These are phyloP conservation scores for Boechera retrofracta DNA, from an alignment of 345 rosid species.

Conservation along the genomic window DNA sequence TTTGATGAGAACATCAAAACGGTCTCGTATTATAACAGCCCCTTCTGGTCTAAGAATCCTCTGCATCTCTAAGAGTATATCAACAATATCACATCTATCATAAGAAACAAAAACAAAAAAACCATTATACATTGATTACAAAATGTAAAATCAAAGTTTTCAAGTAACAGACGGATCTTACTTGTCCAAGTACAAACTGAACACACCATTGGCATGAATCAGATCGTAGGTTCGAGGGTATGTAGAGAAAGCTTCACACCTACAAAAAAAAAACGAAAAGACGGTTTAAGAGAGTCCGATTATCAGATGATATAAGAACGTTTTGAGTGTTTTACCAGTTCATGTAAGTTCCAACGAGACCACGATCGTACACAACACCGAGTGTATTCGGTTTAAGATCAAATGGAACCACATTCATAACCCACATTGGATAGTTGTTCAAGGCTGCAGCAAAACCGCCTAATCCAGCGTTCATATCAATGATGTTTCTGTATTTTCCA, in stretches of 20 bases:
- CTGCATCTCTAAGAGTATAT: conserved; percentile 69
- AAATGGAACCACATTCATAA: conserved; percentile 68
- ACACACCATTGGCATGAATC: conserved; percentile 63
- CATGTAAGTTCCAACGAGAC: conserved; percentile 74
- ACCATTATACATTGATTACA: conserved; percentile 11
- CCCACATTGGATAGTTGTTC: conserved; percentile 62
- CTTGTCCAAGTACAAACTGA: conserved; percentile 68
- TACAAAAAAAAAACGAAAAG: conserved; percentile 39
- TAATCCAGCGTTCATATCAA: conserved; percentile 77
- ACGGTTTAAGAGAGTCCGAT: not conserved
- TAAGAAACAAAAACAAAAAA: not conserved
- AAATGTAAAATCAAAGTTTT: conserved; percentile 12
- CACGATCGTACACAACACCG: conserved; percentile 66
- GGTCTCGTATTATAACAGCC: conserved; percentile 58
- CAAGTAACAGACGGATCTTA: conserved; percentile 42
- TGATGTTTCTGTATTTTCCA: conserved; percentile 61
- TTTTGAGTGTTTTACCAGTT: conserved; percentile 58
- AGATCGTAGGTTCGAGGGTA: conserved; percentile 63
- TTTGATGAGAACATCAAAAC: conserved; percentile 54
- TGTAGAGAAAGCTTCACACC: conserved; percentile 64
- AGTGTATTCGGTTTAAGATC: conserved; percentile 57
- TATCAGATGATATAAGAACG: not conserved
- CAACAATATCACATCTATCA: conserved; percentile 60
- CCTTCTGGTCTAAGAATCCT: conserved; percentile 69
- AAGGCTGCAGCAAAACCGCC: conserved; percentile 79